Evolutionary conservation across 495 filamentous ascomycete genomes (phyloP), one percentile per base, ranked within the genome.

Genomic region (Penicillium cinerascens): DNA sequence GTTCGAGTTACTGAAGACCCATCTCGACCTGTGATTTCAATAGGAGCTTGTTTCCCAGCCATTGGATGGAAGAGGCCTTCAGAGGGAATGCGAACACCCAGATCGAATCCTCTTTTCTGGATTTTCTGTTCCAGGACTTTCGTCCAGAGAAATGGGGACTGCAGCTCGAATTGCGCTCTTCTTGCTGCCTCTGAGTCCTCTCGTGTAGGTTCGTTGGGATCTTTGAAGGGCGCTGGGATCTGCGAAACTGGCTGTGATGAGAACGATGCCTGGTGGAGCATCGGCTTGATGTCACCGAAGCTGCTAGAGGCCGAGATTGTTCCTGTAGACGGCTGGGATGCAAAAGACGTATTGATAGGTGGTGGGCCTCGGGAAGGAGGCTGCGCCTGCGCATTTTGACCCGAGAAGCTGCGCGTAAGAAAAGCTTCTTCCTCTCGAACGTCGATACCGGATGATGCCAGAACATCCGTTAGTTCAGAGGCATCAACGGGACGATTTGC

Each of bases 391-490:
- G 56, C 66, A 57, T 58, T 70, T 23, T 55, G 78, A 63, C 66
- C 79, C 59, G 73, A 77, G 73, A 82, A 85, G 41, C 77, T 75
- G 50, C 79, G 78, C 18, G 84, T 80, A 49, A 92, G 68, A 51
- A 77, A 83, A 37, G 87, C 85, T 55, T 92, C 89, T 64, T 96
- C 91, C 63, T 87, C 89, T 45, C 82, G 81, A 1, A 95, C 72
- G 74, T 96, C 87, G 51, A 96, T 86, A 44, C 89, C 91, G 20
- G 89, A 87, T 27, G 82, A 85, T 25, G 82, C 80, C 51, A 96
- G 64, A 42, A 91, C 84, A 75, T 96, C 91, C 42, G 80, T 85
- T 44, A 90, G 74, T 49, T 89, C 82, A 39, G 84, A 80, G 36
- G 86, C 82, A 66, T 89, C 90, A 0, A 77, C 77, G 0, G 84